Evolutionary conservation across 2,329 filamentous ascomycete species (phyloP).

Genomic region (Diaporthe nobilis): DNA sequence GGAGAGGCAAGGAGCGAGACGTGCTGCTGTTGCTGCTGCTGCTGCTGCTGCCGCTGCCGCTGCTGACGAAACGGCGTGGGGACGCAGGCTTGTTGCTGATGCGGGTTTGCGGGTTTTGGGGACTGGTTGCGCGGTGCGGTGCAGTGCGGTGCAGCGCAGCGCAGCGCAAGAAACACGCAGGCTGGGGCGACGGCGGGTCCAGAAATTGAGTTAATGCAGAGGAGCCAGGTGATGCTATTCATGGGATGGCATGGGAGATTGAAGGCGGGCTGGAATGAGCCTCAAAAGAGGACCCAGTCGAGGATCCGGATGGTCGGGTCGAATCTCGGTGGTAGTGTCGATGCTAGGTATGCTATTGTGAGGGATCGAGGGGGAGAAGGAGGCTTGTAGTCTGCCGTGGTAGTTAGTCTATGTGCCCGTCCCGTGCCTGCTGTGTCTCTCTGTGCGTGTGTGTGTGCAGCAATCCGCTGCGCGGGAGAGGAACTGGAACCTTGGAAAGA

Average conservation of each 20-base stretch:
- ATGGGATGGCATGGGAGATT: slow-evolving; percentile 28
- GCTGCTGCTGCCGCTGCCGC: background rate
- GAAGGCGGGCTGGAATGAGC: slow-evolving; percentile 26
- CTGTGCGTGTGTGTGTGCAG: background rate
- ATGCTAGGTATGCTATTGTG: slow-evolving; percentile 21
- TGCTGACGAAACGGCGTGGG: slow-evolving; percentile 30
- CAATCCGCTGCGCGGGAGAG: slow-evolving; percentile 6
- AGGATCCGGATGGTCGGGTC: slow-evolving; percentile 28
- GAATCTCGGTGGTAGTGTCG: slow-evolving; percentile 27
- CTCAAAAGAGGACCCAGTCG: slow-evolving; percentile 18
- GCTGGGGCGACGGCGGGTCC: slow-evolving; percentile 24
- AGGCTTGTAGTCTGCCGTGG: slow-evolving; percentile 10
- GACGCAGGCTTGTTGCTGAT: slow-evolving; percentile 12
- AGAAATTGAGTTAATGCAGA: slow-evolving; percentile 35
- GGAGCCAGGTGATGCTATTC: slow-evolving; percentile 23
- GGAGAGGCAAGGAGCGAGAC: slow-evolving; percentile 15
- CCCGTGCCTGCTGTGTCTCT: background rate
- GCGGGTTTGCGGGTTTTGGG: slow-evolving; percentile 10
- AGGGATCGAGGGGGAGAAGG: slow-evolving; percentile 23
- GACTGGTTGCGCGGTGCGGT: background rate
- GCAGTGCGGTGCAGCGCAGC: background rate
- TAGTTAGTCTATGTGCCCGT: background rate
- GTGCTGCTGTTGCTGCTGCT: background rate
- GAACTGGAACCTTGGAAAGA: slow-evolving; percentile 20
- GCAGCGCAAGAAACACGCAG: slow-evolving; percentile 31